phyloP scores from a whole-genome alignment of 129 eudicot species.

The Flaveria trinervia region DNA sequence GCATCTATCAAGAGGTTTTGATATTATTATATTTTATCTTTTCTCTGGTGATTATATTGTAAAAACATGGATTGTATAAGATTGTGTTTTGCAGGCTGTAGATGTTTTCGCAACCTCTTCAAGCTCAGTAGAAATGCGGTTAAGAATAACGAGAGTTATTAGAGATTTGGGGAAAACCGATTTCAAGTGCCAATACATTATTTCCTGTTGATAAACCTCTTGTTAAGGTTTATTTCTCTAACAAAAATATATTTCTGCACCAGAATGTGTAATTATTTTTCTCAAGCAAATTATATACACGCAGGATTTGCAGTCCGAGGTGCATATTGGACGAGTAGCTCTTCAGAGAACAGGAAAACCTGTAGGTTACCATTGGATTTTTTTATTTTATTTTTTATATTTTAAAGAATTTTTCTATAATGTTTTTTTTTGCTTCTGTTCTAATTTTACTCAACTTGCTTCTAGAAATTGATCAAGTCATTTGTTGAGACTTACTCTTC shows the following conservation, averaged over 20 bases:
- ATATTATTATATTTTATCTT: neutral
- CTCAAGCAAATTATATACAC: conserved; percentile 4
- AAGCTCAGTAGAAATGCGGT: conserved; percentile 58
- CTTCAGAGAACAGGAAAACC: conserved; percentile 43
- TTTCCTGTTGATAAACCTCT: conserved; percentile 69
- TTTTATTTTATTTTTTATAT: neutral
- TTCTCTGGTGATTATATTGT: neutral
- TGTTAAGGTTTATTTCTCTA: conserved; percentile 51
- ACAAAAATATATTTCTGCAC: conserved; percentile 7
- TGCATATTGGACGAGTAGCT: conserved; percentile 69
- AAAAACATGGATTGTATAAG: conserved; percentile 13
- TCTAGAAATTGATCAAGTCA: conserved; percentile 43
- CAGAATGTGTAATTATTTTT: conserved; percentile 15
- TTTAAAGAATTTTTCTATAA: neutral
- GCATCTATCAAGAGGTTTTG: conserved; percentile 71
- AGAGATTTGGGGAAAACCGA: conserved; percentile 60
- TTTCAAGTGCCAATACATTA: conserved; percentile 44
- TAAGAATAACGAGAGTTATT: conserved; percentile 64
- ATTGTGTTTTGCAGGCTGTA: conserved; percentile 62
- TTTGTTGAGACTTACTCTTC: conserved; percentile 80
- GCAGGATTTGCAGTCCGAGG: conserved; percentile 58
- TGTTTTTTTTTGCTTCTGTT: conserved; percentile 17
- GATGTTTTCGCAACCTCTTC: conserved; percentile 84
- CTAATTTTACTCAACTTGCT: conserved; percentile 17
- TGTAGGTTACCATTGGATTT: conserved; percentile 43